Percentiles rank a stretch among this genome's conserved stretches.
These are phyloP conservation scores for Naegleria gruberi DNA, from an alignment of 208 protist species.

Conservation along the genomic window DNA sequence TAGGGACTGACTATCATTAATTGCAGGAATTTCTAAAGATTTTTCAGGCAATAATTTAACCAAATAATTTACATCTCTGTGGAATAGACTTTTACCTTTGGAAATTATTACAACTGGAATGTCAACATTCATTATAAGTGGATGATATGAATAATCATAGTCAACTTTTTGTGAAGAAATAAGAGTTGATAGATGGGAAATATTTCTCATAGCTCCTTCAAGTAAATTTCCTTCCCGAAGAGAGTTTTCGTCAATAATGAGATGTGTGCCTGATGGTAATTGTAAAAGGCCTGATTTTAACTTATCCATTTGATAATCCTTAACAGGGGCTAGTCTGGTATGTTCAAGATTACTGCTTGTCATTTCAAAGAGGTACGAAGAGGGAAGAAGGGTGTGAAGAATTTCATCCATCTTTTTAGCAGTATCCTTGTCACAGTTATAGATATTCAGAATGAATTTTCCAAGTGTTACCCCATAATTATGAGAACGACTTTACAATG, in stretches of 20 bases:
- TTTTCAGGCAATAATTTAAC: background rate
- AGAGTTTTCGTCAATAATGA: background rate
- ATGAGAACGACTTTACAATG: background rate
- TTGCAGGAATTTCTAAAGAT: background rate
- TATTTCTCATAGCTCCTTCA: background rate
- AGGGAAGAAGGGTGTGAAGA: background rate
- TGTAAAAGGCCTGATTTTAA: background rate
- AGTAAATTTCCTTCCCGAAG: background rate
- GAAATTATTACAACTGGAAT: background rate
- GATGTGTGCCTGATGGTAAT: background rate
- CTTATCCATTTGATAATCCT: background rate
- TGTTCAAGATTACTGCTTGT: background rate
- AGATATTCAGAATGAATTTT: background rate
- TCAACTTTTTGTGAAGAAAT: background rate
- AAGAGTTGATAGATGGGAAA: background rate
- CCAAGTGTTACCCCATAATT: background rate
- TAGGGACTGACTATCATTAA: background rate
- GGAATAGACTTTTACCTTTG: background rate
- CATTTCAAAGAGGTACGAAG: background rate
- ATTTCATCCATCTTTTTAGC: background rate
- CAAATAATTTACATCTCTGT: background rate
- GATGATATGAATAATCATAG: background rate
- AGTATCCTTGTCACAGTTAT: background rate
- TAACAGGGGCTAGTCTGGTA: background rate
- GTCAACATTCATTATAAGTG: background rate